Base-by-base conservation (phyloP, 768 basidiomycete genomes). In the Mycena epipterygia region DNA sequence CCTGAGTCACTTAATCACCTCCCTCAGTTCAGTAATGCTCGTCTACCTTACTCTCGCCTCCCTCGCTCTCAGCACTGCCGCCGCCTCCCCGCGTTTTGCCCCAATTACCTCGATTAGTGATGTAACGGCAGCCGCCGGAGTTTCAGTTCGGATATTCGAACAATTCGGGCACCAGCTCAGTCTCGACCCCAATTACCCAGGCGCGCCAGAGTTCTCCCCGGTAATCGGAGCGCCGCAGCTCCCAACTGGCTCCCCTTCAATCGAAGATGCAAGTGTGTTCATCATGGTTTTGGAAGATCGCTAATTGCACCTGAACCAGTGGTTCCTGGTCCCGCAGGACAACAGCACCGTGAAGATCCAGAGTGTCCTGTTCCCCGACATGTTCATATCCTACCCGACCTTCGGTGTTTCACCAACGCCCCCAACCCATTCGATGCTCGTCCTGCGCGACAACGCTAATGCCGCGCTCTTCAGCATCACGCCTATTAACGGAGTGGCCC, bases 371-470 rank as follows among this genome's bases (percentile, higher is more conserved):
- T 56, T 56, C 55, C 55, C 55, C 23, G 37, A 56, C 55, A 56
- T 56, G 55, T 56, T 56, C 55, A 56, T 56, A 35, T 56, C 55
- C 55, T 56, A 56, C 55, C 35, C 55, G 19, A 56, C 35, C 55
- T 56, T 56, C 35, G 55, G 55, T 39, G 55, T 39, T 39, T 52
- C 51, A 32, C 51, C 30, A 30, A 52, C 51, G 17, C 51, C 51
- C 29, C 51, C 51, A 52, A 52, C 51, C 30, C 51, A 52, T 52
- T 52, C 51, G 51, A 32, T 52, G 51, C 29, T 52, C 32, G 51
- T 52, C 29, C 51, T 52, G 51, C 51, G 51, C 30, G 51, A 52
- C 51, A 33, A 52, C 51, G 32, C 51, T 32, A 52, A 52, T 52
- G 51, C 51, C 51, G 51, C 51, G 51, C 51, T 52, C 30, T 52